Conservation (phyloP, 805 yeast species). For the Yarrowia sp. region DNA sequence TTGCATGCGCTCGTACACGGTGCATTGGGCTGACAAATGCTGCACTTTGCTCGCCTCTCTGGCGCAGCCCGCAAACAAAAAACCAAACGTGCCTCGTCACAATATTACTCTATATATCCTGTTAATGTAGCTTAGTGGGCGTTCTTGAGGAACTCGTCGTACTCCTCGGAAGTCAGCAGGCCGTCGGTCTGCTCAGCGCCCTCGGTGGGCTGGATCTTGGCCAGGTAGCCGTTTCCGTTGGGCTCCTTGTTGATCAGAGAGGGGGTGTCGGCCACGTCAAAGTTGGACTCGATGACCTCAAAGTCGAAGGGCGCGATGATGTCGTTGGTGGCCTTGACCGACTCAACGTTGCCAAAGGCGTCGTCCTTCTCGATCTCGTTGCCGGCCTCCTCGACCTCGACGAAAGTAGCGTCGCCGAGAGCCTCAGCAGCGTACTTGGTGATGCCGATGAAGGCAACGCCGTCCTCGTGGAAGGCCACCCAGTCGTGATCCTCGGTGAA, state of each 20-base stretch:
- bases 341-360: conserved; percentile 87
- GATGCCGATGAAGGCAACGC: conserved; percentile 81
- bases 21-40: not conserved
- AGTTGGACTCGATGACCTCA: conserved; percentile 69
- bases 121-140: not conserved
- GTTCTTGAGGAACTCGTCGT: conserved; percentile 37
- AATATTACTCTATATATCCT: conserved; percentile 5
- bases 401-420: conserved; percentile 92
- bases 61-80: not conserved
- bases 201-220: conserved; percentile 61
- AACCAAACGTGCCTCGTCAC: too few species aligned
- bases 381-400: conserved; percentile 81
- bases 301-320: conserved; percentile 87
- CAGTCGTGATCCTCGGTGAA: conserved; percentile 89
- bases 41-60: conserved; percentile 3
- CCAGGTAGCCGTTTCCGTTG: conserved; percentile 91
- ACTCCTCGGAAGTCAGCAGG: conserved; percentile 37
- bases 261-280: conserved; percentile 63
- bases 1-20: conserved; percentile 13
- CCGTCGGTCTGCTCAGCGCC: conserved; percentile 37
- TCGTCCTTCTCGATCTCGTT: conserved; percentile 66
- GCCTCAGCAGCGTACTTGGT: conserved; percentile 95
- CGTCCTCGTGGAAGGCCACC: conserved; percentile 82
- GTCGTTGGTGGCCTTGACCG: conserved; percentile 92
- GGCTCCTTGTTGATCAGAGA: conserved; percentile 83